Evolutionary conservation across 805 yeast species (phyloP), one percentile per base, ranked within the genome.

Genomic region (Candida morakotiae): DNA sequence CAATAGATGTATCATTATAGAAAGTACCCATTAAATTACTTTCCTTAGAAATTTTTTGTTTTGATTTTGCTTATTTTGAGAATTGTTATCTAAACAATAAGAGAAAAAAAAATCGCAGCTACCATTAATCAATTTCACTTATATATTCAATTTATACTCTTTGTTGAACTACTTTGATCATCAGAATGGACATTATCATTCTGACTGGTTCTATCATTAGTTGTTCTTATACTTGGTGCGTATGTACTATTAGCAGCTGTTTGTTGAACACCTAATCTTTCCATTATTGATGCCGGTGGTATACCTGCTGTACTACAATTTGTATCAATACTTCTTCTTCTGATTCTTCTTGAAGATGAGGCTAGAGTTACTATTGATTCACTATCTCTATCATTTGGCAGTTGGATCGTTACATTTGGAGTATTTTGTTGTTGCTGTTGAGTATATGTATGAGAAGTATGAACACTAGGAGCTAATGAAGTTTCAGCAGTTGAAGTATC

Each of bases 221-320:
- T 18, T 3, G 46, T 43, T 40, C 39, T 26, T 11, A 43, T 35
- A 28, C 56, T 51, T 3, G 41, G 39, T 5, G 56, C 48, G 34
- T 51, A 49, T 1, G 52, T 32, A 39, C 60, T 51, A 35, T 48
- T 53, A 9, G 56, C 58, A 18, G 62, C 53, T 1, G 66, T 62
- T 20, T 58, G 57, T 23, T 56, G 60, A 4, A 26, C 32, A 20
- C 56, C 42, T 21, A 75, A 58, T 36, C 82, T 60, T 45, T 79
- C 87, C 60, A 79, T 61, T 8, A 81, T 78, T 45, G 83, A 76
- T n/a, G 85, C 83, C 0, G 88, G 87, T 1, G 87, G 78, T 13
- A 82, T 81, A 0, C 87, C 87, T 19, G 78, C 66, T 0, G 83
- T 77, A 35, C 83, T 76, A 15, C 85, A 76, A 45, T 78, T 81